Base-by-base conservation (phyloP, 108 stramenopile species). In the Skeletonema menzelii region DNA sequence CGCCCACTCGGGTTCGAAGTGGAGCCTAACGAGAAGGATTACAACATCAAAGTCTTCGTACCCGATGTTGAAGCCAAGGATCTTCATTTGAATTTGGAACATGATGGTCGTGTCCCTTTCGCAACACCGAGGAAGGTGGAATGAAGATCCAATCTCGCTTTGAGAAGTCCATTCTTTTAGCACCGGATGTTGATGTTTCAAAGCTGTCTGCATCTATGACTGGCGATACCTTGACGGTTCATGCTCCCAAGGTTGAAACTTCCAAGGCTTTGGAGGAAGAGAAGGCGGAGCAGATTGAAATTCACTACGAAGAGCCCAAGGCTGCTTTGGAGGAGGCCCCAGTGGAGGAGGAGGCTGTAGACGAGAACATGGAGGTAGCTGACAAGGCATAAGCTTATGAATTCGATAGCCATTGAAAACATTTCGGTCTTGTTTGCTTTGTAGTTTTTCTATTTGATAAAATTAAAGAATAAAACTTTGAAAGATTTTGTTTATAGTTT, bases 61-160 rank as follows among this genome's bases (percentile, higher is more conserved):
- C 77, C 77, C 30, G 77, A 68, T 37, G 72, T 78, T 5, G 66
- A 72, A 1, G 72, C 63, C n/a, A 73, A 73, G 34, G 72, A 78
- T 24, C 59, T 78, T 34, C 66, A 78, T 27, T 42, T 78, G 46
- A 65, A 73, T 37, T 40, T 78, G 15, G 77, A 78, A n/a, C 65
- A 78, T 35, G 72, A 78, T 55, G 71, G 77, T 22, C 71, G 77
- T 40, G 66, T 73, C 1, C 47, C 73, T 56, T 71, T 10, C 19
- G 65, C 10, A 59, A 30, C 6, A 56, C 58, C 27, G 58, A 78
- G 42, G 72, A 78, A 30, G 72, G 57, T 47, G 72, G 72, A 11
- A 73, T 72, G 72, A 72, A 53, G 44, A 38, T 73, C 4, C 64
- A 73, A 32, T 67, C 71, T 44, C 63, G 57, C 15, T 78, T 78